Conservation (phyloP, 495 filamentous ascomycete species). For the Bacidia gigantensis region DNA sequence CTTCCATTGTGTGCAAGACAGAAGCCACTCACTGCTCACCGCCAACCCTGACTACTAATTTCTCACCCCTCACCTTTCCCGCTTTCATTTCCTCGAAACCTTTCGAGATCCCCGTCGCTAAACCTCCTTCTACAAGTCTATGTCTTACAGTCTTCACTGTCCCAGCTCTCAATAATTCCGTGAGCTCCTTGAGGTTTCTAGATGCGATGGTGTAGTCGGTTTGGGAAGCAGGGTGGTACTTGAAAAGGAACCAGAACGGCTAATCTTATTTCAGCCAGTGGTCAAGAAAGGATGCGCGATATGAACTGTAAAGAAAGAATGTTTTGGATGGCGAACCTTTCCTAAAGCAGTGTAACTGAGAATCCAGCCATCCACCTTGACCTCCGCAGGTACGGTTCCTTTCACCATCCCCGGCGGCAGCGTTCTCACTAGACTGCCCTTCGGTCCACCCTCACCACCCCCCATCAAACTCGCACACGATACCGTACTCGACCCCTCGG, state of each 20-base stretch:
- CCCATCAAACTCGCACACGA: neutral
- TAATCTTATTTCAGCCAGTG: neutral
- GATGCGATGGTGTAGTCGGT: neutral
- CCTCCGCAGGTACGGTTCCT: neutral
- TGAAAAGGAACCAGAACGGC: neutral
- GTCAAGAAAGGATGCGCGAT: too few relatives aligned
- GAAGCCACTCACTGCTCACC: too few relatives aligned
- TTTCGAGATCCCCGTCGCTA: neutral
- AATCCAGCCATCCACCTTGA: neutral
- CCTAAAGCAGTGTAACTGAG: neutral
- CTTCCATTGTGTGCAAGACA: too few relatives aligned
- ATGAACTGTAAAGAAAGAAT: too few relatives aligned
- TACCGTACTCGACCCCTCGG: neutral
- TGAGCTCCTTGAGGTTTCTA: neutral
- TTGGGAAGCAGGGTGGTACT: neutral
- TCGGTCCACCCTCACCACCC: neutral
- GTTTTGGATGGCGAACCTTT: neutral
- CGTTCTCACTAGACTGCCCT: neutral
- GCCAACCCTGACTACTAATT: neutral
- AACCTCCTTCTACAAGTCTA: neutral
- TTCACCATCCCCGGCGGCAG: conserved; percentile 1
- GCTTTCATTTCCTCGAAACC: neutral
- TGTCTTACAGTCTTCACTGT: neutral
- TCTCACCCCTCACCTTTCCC: neutral
- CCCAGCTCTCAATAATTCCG: neutral